phyloP scores from a whole-genome alignment of 192 early-diverging fungal genomes.

The Funneliformis geosporum region DNA sequence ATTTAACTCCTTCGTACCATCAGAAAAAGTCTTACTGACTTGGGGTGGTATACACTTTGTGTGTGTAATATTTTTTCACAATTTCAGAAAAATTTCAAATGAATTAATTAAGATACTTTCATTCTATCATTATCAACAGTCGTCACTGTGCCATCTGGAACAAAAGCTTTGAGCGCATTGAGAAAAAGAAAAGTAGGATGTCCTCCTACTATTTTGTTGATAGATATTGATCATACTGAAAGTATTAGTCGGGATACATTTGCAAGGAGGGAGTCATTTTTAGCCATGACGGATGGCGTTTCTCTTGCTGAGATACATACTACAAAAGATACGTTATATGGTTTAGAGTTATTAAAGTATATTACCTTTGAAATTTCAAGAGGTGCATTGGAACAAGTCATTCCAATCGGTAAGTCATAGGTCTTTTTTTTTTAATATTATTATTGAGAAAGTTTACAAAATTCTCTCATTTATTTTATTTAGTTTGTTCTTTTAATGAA shows the following conservation, averaged over 20 bases:
- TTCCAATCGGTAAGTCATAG: constrained; percentile 39
- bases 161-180: background rate
- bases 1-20: no score
- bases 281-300: background rate
- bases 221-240: constrained; percentile 31
- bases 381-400: constrained; percentile 37
- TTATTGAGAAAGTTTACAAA: background rate
- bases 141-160: constrained; percentile 20
- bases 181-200: background rate
- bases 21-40: no score
- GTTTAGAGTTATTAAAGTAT: constrained; percentile 39
- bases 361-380: constrained; percentile 36
- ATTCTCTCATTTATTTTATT: background rate
- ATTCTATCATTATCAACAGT: constrained; percentile 17
- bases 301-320: constrained; percentile 1
- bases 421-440: background rate
- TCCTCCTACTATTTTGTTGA: constrained; percentile 21
- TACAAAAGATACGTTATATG: constrained; percentile 24
- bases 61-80: no score
- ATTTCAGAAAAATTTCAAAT: no score
- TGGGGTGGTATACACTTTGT: no score
- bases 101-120: background rate
- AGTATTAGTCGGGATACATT: constrained; percentile 19
- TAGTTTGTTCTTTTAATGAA: constrained; percentile 44
- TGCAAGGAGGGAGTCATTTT: constrained; percentile 17